phyloP scores from a whole-genome alignment of 2,329 filamentous ascomycete species.

The Trichoderma sp. region DNA sequence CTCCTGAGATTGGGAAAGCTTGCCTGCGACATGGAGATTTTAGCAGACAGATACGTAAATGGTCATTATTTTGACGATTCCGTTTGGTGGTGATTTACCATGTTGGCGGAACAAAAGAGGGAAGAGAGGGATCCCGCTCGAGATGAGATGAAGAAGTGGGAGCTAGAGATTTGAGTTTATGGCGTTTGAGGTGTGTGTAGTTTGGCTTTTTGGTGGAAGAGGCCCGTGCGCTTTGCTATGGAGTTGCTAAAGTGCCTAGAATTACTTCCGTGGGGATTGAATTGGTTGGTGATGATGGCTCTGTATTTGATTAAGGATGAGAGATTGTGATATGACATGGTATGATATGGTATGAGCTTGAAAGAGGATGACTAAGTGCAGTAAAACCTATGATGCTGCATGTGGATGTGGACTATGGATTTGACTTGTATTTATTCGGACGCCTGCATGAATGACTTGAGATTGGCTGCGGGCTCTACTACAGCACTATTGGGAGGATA shows the following conservation, averaged over 20 bases:
- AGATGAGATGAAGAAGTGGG: not conserved
- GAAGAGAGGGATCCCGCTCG: slow-evolving; percentile 6
- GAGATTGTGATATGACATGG: not conserved
- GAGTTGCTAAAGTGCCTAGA: not conserved
- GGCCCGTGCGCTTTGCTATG: not conserved
- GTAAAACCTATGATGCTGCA: not conserved
- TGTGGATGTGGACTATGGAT: not conserved
- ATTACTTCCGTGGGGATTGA: not conserved
- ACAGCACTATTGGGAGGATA: no score
- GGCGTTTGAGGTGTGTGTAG: not conserved
- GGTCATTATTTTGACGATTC: not conserved
- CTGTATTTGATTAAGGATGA: not conserved
- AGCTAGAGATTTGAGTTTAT: slow-evolving; percentile 7
- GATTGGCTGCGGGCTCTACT: not conserved
- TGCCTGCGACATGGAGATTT: slow-evolving; percentile 47
- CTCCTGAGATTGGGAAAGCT: slow-evolving; percentile 92
- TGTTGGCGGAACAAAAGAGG: slow-evolving; percentile 14
- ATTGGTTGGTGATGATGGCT: not conserved
- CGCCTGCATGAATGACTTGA: not conserved
- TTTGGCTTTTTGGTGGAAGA: not conserved
- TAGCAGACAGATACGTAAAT: not conserved
- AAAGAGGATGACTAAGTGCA: not conserved
- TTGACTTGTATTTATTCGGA: not conserved
- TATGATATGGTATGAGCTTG: not conserved
- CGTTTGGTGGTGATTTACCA: not conserved